Percentiles rank a stretch among this genome's conserved stretches.
Conservation (phyloP, 306 rosid genomes). For the Inga laurina region DNA sequence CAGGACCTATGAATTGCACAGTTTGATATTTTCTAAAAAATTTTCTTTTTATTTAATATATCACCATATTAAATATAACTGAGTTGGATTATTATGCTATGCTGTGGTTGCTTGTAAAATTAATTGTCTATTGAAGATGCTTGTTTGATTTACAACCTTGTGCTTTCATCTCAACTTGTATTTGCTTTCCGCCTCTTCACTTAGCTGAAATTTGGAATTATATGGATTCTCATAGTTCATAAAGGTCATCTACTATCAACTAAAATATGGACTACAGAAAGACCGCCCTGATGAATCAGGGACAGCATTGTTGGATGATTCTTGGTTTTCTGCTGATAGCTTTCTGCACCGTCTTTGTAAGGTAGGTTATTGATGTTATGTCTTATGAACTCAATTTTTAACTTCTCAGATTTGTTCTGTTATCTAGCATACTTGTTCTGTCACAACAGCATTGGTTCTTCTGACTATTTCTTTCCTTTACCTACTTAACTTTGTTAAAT, state of each 20-base stretch:
- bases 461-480: not conserved
- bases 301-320: constrained; percentile 63
- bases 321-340: constrained; percentile 73
- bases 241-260: constrained; percentile 77
- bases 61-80: not conserved
- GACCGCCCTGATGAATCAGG: constrained; percentile 40
- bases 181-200: not conserved
- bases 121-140: not conserved
- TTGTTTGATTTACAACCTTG: constrained; percentile 4
- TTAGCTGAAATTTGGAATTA: constrained; percentile 28
- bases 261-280: constrained; percentile 70
- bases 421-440: constrained; percentile 9
- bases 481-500: not conserved
- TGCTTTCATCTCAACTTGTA: not conserved
- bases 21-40: constrained; percentile 2
- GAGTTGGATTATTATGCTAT: constrained; percentile 6
- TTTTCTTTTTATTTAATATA: not conserved
- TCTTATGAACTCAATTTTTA: not conserved
- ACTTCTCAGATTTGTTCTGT: constrained; percentile 15
- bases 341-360: constrained; percentile 74
- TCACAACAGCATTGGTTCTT: constrained; percentile 3
- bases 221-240: constrained; percentile 55
- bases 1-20: constrained; percentile 21
- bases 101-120: not conserved
- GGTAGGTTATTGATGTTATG: constrained; percentile 40